Evolutionary conservation across 140 eudicot genomes (phyloP).

Genomic region (Erigeron philadelphicus): DNA sequence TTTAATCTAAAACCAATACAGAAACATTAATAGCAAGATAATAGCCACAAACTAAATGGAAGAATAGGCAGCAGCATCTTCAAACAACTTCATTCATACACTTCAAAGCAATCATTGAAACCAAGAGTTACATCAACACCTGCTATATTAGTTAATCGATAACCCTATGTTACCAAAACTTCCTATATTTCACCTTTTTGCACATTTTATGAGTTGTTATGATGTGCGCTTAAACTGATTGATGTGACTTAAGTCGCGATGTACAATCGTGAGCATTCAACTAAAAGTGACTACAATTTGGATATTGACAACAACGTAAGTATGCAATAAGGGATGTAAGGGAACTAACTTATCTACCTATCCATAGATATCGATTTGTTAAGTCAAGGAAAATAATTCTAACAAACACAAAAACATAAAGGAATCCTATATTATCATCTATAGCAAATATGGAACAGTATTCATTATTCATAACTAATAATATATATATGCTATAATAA

Average conservation of each 20-base stretch:
- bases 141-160: not conserved
- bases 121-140: slow-evolving; percentile 2
- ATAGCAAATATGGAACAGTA: not conserved
- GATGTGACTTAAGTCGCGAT: not conserved
- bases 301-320: not conserved
- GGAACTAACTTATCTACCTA: not conserved
- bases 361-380: not conserved
- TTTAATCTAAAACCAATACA: not conserved
- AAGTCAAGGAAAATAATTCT: not conserved
- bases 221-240: not conserved
- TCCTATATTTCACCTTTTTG: not conserved
- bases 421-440: not conserved
- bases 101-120: slow-evolving; percentile 6
- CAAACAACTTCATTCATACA: not conserved
- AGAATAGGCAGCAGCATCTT: slow-evolving; percentile 1
- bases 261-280: not conserved
- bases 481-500: not conserved
- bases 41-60: not conserved
- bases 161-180: not conserved
- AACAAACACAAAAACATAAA: slow-evolving; percentile 5
- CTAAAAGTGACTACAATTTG: not conserved
- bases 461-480: not conserved
- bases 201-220: not conserved
- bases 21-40: slow-evolving; percentile 8
- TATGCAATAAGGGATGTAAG: not conserved